Evolutionary conservation across 768 basidiomycete species (phyloP).

Genomic region (Boletellus ananas): DNA sequence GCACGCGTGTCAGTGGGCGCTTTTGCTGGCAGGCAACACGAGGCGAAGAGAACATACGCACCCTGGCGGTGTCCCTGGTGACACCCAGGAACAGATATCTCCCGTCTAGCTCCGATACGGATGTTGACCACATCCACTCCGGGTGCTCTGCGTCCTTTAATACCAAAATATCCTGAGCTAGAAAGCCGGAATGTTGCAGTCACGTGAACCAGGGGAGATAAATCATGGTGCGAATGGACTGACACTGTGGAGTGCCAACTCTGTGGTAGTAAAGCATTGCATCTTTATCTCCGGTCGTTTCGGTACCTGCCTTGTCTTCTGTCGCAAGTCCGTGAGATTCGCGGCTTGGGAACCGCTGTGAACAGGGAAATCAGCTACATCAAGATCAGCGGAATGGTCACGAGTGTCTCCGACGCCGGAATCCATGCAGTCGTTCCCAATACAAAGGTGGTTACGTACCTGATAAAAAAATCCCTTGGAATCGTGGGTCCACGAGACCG

Average conservation of each 20-base stretch:
- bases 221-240: conserved; percentile 13
- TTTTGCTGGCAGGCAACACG: not conserved
- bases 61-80: conserved; percentile 59
- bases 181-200: not conserved
- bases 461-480: conserved; percentile 86
- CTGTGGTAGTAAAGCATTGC: conserved; percentile 77
- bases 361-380: conserved; percentile 1
- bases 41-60: conserved; percentile 27
- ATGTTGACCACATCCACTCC: conserved; percentile 58
- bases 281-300: conserved; percentile 59
- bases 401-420: too few species aligned
- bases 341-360: conserved; percentile 55
- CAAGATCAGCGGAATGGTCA: not conserved
- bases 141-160: conserved; percentile 61
- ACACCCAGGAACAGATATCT: conserved; percentile 57
- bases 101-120: conserved; percentile 57
- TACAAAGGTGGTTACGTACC: conserved; percentile 23
- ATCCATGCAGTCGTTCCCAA: too few species aligned
- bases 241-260: conserved; percentile 68
- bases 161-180: conserved; percentile 68
- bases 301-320: conserved; percentile 52
- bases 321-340: conserved; percentile 41
- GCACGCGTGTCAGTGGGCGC: not conserved
- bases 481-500: conserved; percentile 71
- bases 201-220: not conserved